Base-by-base conservation (phyloP, 495 filamentous ascomycete genomes). In the Saxophila tyrrhenica region DNA sequence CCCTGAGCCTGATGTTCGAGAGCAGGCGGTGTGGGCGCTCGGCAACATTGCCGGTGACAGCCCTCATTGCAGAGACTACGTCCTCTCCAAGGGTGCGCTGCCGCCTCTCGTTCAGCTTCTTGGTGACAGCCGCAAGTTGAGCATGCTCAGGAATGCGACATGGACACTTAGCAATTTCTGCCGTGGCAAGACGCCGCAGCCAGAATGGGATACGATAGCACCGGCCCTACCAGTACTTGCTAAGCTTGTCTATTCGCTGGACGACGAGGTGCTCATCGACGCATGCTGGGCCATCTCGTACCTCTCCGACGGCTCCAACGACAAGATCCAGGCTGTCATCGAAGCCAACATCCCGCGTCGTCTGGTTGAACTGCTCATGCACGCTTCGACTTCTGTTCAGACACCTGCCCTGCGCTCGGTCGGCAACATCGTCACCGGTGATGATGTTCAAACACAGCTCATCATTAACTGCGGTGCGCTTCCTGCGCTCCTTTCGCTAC, bases 131-230 rank as follows among this genome's bases (percentile, higher is more conserved):
- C 87, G 94, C 62, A 99, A 99, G 78, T 77, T 99, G 48, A 95
- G 89, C 77, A 99, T 99, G 94, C 81, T 99, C 39, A 79, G 94
- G 51, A 99, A 99, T 68, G 94, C 94, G 22, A 97, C 94, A 23
- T 99, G 94, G 94, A 99, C 94, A 22, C 76, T 99, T 49, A 97
- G 94, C 77, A 99, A 99, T 75, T 99, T 99, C 75, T 99, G 94
- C 75, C 91, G 94, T 77, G 94, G 94, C 71, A 99, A 97, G 79
- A 95, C 90, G 2, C 94, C 94, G 38, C 94, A 99, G 71, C 94
- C 94, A 19, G 92, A 99, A 67, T 99, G 94, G 94, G 78, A 83
- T 65, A 96, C 88, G 1, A 99, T 99, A 62, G 76, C 87, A 25
- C 94, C 94, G 42, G 94, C 94, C 38, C 82, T 99, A n/a, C 90